Percentiles rank a stretch among this genome's conserved stretches.
phyloP scores from a whole-genome alignment of 345 rosid species.

The Acer campestre region DNA sequence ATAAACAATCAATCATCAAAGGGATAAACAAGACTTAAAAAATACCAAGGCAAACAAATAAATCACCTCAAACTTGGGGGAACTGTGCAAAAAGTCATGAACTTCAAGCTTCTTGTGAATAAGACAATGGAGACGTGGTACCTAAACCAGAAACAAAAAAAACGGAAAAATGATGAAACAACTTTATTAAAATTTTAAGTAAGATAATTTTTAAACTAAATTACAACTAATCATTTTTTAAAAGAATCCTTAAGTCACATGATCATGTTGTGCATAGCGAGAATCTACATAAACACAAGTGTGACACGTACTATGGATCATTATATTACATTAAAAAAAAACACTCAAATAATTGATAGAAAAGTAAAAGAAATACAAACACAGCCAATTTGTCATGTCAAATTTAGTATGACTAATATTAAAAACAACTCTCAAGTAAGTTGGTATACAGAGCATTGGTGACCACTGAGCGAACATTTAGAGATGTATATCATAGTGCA shows the following conservation, averaged over 20 bases:
- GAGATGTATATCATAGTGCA: background rate
- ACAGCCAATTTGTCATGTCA: background rate
- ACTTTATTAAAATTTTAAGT: background rate
- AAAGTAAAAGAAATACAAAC: background rate
- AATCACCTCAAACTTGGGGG: slow-evolving; percentile 62
- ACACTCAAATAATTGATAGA: background rate
- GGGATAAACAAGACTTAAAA: background rate
- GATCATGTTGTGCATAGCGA: background rate
- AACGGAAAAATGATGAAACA: background rate
- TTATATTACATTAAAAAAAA: background rate
- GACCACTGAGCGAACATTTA: background rate
- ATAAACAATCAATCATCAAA: background rate
- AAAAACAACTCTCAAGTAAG: background rate
- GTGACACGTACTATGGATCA: background rate
- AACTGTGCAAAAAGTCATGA: slow-evolving; percentile 54
- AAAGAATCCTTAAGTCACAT: background rate
- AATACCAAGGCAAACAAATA: background rate
- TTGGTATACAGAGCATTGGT: background rate
- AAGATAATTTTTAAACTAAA: background rate
- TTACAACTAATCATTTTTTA: background rate
- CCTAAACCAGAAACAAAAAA: slow-evolving; percentile 40
- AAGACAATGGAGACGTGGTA: slow-evolving; percentile 89
- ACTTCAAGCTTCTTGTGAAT: slow-evolving; percentile 75
- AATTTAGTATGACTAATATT: background rate
- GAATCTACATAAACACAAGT: background rate